Evolutionary conservation across 2,329 filamentous ascomycete species (phyloP).

Genomic region (Aspergillus oerlinghausenensis): DNA sequence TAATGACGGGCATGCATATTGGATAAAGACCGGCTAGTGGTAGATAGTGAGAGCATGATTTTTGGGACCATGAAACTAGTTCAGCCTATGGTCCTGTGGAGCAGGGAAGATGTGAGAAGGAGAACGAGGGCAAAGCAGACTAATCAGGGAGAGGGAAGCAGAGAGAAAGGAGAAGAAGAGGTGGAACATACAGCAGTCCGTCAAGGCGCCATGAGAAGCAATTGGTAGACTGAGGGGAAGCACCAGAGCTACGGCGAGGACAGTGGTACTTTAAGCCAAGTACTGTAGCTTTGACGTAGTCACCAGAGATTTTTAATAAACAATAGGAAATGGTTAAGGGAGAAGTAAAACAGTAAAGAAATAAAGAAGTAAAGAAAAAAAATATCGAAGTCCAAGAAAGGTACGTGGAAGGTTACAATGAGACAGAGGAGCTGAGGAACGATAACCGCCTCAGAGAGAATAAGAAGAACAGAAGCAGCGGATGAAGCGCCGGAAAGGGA

Average conservation of each 20-base stretch:
- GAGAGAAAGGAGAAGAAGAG: constrained; percentile 1
- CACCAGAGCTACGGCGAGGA: not conserved
- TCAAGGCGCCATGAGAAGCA: constrained; percentile 5
- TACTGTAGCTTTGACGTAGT: not conserved
- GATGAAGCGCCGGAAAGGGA: not conserved
- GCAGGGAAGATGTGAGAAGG: constrained; percentile 10
- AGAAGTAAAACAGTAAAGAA: not conserved
- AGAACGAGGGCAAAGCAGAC: constrained; percentile 1
- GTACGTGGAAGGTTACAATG: not conserved
- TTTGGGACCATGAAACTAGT: not conserved
- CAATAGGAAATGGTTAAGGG: not conserved
- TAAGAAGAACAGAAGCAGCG: not conserved
- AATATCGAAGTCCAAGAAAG: not conserved
- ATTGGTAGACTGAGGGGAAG: not conserved
- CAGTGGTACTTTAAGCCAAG: not conserved
- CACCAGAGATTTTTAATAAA: not conserved
- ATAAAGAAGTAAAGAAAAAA: not conserved
- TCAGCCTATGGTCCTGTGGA: not conserved
- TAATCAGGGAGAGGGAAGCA: constrained; percentile 6
- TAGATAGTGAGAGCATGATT: not conserved
- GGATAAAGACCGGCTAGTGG: not conserved
- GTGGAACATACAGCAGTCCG: not conserved
- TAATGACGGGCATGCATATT: not conserved
- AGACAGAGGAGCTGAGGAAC: not conserved
- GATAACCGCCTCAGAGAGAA: not conserved